Percentiles rank a stretch among this genome's conserved stretches.
Conservation (phyloP, 768 basidiomycete genomes). For the Psilocybe sp. region DNA sequence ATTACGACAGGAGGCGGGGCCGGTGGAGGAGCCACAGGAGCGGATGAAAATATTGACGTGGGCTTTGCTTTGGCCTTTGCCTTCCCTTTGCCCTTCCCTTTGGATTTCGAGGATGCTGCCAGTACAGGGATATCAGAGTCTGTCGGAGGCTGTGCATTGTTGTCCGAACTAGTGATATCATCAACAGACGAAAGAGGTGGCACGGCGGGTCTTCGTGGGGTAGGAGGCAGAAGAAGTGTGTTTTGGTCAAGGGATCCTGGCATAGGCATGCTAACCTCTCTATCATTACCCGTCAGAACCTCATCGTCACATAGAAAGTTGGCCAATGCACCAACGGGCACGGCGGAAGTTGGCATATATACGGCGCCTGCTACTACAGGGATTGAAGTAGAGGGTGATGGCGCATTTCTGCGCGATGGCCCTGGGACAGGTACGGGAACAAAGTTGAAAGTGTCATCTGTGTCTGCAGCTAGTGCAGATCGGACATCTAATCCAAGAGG, state of each 20-base stretch:
- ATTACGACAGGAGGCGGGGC: slow-evolving; percentile 7
- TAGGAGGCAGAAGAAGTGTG: slow-evolving; percentile 1
- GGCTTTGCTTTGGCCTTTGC: no score
- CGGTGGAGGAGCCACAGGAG: slow-evolving; percentile 1
- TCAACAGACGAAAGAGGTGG: slow-evolving; percentile 21
- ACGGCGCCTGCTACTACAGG: slow-evolving; percentile 1
- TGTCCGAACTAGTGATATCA: background rate
- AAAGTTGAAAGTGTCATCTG: slow-evolving; percentile 3
- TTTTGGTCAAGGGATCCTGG: slow-evolving; percentile 24
- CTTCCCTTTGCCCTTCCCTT: no score
- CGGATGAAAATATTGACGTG: background rate
- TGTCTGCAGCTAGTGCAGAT: slow-evolving; percentile 16
- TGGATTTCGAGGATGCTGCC: no score
- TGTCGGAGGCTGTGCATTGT: no score
- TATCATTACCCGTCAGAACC: background rate
- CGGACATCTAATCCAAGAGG: slow-evolving; percentile 21
- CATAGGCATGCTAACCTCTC: slow-evolving; percentile 13
- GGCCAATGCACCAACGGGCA: background rate
- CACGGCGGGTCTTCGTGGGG: slow-evolving; percentile 18
- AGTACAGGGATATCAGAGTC: background rate
- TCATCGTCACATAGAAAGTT: no score
- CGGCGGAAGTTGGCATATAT: background rate
- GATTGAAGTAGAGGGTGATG: slow-evolving; percentile 9
- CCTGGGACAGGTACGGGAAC: no score
- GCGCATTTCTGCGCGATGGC: background rate